Percentiles rank a stretch among this genome's conserved stretches.
These are phyloP conservation scores for Penicillium sp. DNA, from an alignment of 2,329 filamentous ascomycete genomes.

Conservation along the genomic window DNA sequence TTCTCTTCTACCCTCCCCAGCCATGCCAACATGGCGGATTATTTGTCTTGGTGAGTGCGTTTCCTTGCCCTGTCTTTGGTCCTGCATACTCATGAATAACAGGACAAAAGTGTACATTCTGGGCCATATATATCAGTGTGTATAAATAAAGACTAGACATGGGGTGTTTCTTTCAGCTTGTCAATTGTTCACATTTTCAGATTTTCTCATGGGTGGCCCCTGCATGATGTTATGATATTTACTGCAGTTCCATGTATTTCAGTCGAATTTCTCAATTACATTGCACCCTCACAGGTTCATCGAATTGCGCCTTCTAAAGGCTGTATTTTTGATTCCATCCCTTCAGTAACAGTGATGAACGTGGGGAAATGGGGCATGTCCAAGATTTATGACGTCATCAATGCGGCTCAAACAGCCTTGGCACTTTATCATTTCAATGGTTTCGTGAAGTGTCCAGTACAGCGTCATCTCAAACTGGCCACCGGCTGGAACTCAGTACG, in stretches of 20 bases:
- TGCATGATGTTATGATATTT: neutral
- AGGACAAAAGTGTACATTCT: constrained; percentile 1
- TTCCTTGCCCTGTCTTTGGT: neutral
- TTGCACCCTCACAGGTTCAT: too few species aligned
- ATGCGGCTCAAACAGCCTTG: too few species aligned
- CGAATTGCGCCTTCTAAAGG: neutral
- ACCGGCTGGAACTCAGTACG: too few species aligned
- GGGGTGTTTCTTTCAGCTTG: neutral
- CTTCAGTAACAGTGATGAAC: too few species aligned
- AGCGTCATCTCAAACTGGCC: too few species aligned
- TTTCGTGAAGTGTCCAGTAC: too few species aligned
- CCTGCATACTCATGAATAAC: neutral
- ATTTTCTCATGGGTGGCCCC: neutral
- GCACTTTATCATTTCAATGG: too few species aligned
- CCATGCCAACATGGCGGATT: neutral
- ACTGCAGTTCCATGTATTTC: neutral
- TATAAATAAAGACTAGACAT: constrained; percentile 1
- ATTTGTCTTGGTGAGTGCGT: neutral
- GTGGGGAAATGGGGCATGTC: too few species aligned
- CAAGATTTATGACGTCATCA: too few species aligned
- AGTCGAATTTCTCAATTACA: neutral
- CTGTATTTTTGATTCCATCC: neutral
- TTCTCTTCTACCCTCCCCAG: neutral
- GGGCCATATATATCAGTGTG: neutral
- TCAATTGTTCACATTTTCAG: neutral